Base-by-base conservation (phyloP, 208 protist species). In the Crithidia brevicula region DNA sequence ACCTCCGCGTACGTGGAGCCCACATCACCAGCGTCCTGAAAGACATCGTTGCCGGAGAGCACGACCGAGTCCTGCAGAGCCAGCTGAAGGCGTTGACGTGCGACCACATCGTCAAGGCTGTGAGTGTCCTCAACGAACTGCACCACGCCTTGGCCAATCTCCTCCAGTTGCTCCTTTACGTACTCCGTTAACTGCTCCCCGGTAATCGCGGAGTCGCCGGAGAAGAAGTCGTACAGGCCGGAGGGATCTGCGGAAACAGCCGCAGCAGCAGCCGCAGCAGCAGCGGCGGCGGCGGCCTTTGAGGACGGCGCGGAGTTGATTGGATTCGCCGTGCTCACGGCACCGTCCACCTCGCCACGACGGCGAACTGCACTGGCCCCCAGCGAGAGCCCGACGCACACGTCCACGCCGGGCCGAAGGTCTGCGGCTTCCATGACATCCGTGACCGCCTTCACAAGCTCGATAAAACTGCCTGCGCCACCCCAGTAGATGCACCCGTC, bases 121-220 rank as follows among this genome's bases (percentile, higher is more conserved):
- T 96, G 90, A 7, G 84, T 91, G 72, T 96, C 85, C 67, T 91
- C 81, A 2, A 96, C 31, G 38, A 84, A 83, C 27, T 76, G 70
- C 34, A 96, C 54, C 34, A 80, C 63, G 40, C 78, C 75, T 0
- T 78, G 54, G 25, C 54, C 63, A 13, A 57, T 47, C 28, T 67
- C 67, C 43, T 69, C 66, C 20, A 92, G 42, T 62, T 93, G 90
- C 61, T 93, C 81, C 28, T 75, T 72, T 18, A 93, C 30, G 72
- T 93, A 92, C 60, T 86, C 81, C 18, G 82, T 73, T 23, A 96
- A 42, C 72, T 96, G 90, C 49, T 79, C 71, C 10, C 87, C 86
- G 11, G 83, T 86, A 3, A 93, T 81, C 8, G 91, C 74, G 13
- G 79, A 46, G 40, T 93, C 90, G 0, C 82, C 86, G 20, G 56